Evolutionary conservation across 306 rosid genomes (phyloP).

Genomic region (Vigna radiata): DNA sequence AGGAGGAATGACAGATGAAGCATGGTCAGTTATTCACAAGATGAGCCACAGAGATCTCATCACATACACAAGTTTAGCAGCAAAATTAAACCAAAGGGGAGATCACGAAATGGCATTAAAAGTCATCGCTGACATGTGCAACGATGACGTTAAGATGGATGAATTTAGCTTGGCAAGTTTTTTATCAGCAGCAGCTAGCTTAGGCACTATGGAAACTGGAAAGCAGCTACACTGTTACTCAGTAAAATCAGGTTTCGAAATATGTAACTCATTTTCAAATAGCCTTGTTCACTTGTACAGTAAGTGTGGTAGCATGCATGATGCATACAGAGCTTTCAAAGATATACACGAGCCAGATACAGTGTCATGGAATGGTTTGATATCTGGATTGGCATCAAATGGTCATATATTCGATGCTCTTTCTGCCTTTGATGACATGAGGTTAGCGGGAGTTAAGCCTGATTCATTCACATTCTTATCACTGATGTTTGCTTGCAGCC

Average conservation of each 20-base stretch:
- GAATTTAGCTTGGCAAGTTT: conserved; percentile 67
- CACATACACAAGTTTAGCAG: conserved; percentile 69
- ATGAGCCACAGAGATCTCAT: conserved; percentile 62
- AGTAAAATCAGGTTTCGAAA: conserved; percentile 60
- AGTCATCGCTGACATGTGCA: conserved; percentile 54
- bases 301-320: conserved; percentile 60
- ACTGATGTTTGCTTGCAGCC: conserved; percentile 73
- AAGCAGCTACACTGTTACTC: conserved; percentile 69
- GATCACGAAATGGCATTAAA: conserved; percentile 58
- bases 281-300: conserved; percentile 67
- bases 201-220: conserved; percentile 61
- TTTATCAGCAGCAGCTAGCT: conserved; percentile 72
- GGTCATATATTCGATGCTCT: conserved; percentile 57
- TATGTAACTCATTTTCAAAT: conserved; percentile 58
- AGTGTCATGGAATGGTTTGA: conserved; percentile 73
- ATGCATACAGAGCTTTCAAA: conserved; percentile 61
- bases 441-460: conserved; percentile 63
- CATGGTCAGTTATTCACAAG: conserved; percentile 55
- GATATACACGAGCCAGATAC: conserved; percentile 56
- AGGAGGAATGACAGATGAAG: conserved; percentile 56
- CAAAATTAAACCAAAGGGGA: conserved; percentile 65
- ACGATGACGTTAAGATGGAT: conserved; percentile 62
- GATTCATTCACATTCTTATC: conserved; percentile 59
- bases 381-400: conserved; percentile 63
- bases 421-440: conserved; percentile 74